Evolutionary conservation across 495 filamentous ascomycete species (phyloP), one percentile per base, ranked within the genome.

Genomic region (Chlorociboria aeruginascens): DNA sequence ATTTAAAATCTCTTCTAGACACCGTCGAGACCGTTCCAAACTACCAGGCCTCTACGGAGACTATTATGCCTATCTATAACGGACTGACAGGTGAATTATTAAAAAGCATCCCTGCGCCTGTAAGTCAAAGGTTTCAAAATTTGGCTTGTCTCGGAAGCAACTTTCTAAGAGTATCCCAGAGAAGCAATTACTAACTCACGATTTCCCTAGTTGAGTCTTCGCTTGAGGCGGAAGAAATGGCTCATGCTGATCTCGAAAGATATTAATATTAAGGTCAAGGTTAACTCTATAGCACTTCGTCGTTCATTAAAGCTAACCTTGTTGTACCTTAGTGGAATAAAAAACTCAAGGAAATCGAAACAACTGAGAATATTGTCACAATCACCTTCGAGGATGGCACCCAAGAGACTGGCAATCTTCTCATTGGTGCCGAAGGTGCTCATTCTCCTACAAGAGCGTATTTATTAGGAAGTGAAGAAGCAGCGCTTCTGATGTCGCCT

Each of bases 391-490:
- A 49, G 13, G 69, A 72, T 45, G 66, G 64, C n/a, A 66, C 61
- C 8, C 38, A 45, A 1, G 63, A 51, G 7, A 59, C 28, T 1
- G 70, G 65, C 0, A 59, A 51, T 8, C 36, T 69, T 1, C 52
- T 72, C 1, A 56, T 71, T 32, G 69, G 69, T 3, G 63, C 65
- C 7, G 69, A 72, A 28, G 68, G 69, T 3, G 60, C 68, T 0
- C 63, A 62, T 28, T 71, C 68, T n/a, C 43, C 41, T 13, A 63
- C 62, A 6, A 59, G 70, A n/a, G 20, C 57, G 3, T 59, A 49
- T 17, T 57, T 72, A 7, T 58, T 71, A n/a, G 61, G 61, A 0
- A 52, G 58, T 6, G 29, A 59, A 17, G 48, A 50, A 13, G 62
- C 43, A 7, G 55, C 45, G 3, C 44, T 66, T 20, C 48, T 61